Conservation (phyloP, 495 filamentous ascomycete species). For the Aspergillus funiculosus region DNA sequence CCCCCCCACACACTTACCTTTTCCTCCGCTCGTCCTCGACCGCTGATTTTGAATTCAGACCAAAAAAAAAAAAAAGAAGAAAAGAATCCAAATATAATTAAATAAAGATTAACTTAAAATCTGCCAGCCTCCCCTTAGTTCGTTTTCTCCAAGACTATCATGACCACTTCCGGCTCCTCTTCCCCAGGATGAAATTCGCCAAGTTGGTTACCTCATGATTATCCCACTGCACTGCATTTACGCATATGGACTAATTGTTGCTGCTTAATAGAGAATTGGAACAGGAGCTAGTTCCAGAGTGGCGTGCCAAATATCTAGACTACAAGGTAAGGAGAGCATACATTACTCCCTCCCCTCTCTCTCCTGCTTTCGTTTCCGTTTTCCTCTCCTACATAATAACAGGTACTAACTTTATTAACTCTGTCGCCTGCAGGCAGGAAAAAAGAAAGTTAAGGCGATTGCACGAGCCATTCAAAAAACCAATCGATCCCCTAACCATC, state of each 20-base stretch:
- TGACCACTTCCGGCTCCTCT: constrained; percentile 19
- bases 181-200: constrained; percentile 55
- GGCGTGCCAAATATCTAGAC: constrained; percentile 85
- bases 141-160: constrained; percentile 13
- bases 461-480: constrained; percentile 58
- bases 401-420: constrained; percentile 1
- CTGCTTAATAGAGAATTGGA: constrained; percentile 62
- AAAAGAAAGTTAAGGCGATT: constrained; percentile 83
- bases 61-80: background rate
- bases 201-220: constrained; percentile 40
- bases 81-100: background rate
- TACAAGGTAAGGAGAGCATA: constrained; percentile 65
- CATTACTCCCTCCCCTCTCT: background rate
- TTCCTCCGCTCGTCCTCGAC: background rate
- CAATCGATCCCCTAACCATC: constrained; percentile 49
- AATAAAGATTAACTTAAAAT: constrained; percentile 4
- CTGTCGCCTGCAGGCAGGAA: constrained; percentile 54
- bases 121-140: constrained; percentile 7
- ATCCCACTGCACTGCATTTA: constrained; percentile 7
- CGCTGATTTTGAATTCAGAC: background rate
- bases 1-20: constrained; percentile 4
- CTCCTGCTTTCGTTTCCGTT: background rate
- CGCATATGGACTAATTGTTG: constrained; percentile 9
- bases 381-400: too few relatives aligned
- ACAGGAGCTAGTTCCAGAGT: constrained; percentile 83